Percentiles rank a stretch among this genome's conserved stretches.
Conservation (phyloP, 768 basidiomycete species). For the Termitomyces sp. region DNA sequence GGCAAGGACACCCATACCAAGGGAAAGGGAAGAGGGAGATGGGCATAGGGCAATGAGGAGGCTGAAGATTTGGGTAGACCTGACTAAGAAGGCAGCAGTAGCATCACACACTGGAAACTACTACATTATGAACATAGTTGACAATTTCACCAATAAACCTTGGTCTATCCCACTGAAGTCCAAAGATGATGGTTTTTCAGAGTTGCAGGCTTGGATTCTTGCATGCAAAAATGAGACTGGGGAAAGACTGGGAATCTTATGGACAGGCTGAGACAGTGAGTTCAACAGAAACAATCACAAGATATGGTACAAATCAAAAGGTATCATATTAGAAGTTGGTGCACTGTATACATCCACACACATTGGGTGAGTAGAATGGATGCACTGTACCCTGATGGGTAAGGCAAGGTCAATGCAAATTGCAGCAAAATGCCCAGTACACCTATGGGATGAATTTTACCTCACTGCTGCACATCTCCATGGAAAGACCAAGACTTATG, state of each 20-base stretch:
- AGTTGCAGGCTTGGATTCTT: constrained; percentile 26
- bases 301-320: constrained; percentile 3
- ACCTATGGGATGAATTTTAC: background rate
- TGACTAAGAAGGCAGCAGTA: background rate
- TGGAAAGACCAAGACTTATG: constrained; percentile 1
- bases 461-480: background rate
- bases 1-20: background rate
- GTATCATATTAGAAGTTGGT: background rate
- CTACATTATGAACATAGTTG: background rate
- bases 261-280: background rate
- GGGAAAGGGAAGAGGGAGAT: background rate
- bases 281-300: background rate
- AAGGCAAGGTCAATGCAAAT: constrained; percentile 24
- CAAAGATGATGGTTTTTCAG: background rate
- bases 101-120: background rate
- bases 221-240: constrained; percentile 21
- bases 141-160: background rate
- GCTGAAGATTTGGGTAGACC: too few species aligned
- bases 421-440: constrained; percentile 14
- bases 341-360: constrained; percentile 3
- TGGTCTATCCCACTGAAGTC: background rate
- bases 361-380: constrained; percentile 24
- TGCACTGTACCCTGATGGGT: constrained; percentile 27
- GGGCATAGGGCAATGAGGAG: too few species aligned
- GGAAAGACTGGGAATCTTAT: constrained; percentile 9